Percentiles rank a stretch among this genome's conserved stretches.
Conservation (phyloP, 306 rosid genomes). For the Cicer pinnatifidum region DNA sequence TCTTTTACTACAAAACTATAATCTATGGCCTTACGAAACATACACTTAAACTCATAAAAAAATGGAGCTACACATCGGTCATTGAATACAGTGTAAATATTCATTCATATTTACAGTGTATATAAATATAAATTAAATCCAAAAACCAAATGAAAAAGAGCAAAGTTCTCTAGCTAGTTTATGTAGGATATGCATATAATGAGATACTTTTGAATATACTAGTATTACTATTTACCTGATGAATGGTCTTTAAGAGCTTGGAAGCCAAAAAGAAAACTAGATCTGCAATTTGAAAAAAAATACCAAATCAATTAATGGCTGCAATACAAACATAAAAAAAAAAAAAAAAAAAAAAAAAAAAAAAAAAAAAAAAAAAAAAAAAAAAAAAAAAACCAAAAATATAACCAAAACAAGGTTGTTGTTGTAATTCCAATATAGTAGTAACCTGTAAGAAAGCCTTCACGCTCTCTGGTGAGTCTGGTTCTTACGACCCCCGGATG, state of each 20-base stretch:
- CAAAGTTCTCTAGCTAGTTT: background rate
- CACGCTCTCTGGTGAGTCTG: constrained; percentile 93
- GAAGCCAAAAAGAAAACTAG: constrained; percentile 82
- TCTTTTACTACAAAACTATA: too few species aligned
- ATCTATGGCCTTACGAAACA: too few species aligned
- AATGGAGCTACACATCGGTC: too few species aligned
- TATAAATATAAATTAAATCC: too few species aligned
- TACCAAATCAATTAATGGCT: constrained; percentile 6
- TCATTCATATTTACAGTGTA: too few species aligned
- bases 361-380: background rate
- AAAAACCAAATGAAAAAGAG: too few species aligned
- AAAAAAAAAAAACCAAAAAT: background rate
- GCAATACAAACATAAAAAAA: background rate
- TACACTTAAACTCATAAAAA: too few species aligned
- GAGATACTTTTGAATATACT: background rate
- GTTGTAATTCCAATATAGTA: constrained; percentile 39
- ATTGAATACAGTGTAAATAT: too few species aligned
- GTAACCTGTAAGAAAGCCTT: constrained; percentile 78
- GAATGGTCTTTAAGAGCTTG: constrained; percentile 83
- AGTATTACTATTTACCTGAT: constrained; percentile 62
- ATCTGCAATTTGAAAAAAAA: constrained; percentile 55
- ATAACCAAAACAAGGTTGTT: background rate
- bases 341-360: background rate
- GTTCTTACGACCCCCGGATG: constrained; percentile 94
- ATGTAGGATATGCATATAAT: background rate